Percentiles rank a stretch among this genome's conserved stretches.
Conservation (phyloP, 1,139 yeast genomes). For the Saccharomyces hybrid region DNA sequence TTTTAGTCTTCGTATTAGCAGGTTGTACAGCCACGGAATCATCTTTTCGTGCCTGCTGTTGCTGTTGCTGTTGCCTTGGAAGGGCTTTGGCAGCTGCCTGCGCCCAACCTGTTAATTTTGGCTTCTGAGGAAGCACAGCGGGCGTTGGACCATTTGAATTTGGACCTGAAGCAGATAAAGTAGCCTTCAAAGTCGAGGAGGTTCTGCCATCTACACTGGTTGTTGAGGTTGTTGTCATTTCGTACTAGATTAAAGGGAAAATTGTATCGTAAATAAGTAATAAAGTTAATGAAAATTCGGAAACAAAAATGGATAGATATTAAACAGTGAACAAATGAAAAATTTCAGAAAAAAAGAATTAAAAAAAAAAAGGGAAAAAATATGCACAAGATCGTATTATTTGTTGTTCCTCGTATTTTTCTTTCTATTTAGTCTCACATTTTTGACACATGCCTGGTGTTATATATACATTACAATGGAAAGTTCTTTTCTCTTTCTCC, state of each 20-base stretch:
- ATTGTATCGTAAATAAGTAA: not conserved
- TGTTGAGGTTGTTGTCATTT: not conserved
- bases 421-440: not conserved
- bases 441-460: not conserved
- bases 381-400: not conserved
- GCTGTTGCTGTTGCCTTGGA: slow-evolving; percentile 10
- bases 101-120: slow-evolving; percentile 30
- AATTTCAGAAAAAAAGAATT: not conserved
- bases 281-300: not conserved
- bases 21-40: not conserved
- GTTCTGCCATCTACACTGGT: not conserved
- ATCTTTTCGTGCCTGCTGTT: not conserved
- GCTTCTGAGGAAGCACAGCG: slow-evolving; percentile 11
- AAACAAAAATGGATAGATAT: not conserved
- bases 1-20: not conserved
- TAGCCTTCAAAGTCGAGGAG: not conserved
- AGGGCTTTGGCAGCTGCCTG: slow-evolving; percentile 30
- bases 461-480: not conserved
- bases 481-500: not conserved
- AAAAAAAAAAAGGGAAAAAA: not conserved
- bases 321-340: not conserved
- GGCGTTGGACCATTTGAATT: slow-evolving; percentile 4
- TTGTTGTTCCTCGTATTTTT: not conserved
- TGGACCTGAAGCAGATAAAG: not conserved
- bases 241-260: not conserved